Conservation (phyloP, 2,329 filamentous ascomycete species). For the Epichloe typhina region DNA sequence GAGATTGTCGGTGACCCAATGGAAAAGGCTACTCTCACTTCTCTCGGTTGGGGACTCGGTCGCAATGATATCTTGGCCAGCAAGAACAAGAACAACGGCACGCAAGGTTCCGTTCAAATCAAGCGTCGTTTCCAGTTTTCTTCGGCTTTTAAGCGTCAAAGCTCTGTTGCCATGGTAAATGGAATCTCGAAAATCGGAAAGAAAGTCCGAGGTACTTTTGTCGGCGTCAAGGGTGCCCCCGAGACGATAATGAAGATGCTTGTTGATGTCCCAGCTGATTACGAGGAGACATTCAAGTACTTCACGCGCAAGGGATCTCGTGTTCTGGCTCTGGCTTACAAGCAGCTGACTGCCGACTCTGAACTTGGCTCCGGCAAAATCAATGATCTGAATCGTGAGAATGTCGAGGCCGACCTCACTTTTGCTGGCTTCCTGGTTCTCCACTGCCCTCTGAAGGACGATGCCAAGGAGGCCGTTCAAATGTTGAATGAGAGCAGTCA, state of each 20-base stretch:
- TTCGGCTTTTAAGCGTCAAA: slow-evolving; percentile 89
- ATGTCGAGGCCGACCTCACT: slow-evolving; percentile 68
- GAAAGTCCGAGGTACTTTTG: slow-evolving; percentile 76
- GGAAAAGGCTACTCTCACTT: slow-evolving; percentile 88
- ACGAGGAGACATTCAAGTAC: slow-evolving; percentile 97
- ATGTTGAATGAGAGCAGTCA: slow-evolving; percentile 99
- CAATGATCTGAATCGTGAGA: slow-evolving; percentile 88
- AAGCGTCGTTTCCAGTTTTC: slow-evolving; percentile 98
- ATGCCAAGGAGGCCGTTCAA: slow-evolving; percentile 82
- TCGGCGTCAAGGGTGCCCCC: slow-evolving; percentile 94
- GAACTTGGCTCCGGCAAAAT: slow-evolving; percentile 76
- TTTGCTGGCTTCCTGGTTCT: slow-evolving; percentile 95
- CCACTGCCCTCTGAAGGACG: slow-evolving; percentile 91
- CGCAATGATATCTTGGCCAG: slow-evolving; percentile 72
- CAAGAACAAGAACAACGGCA: slow-evolving; percentile 26
- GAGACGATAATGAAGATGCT: slow-evolving; percentile 96
- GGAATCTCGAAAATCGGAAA: slow-evolving; percentile 60
- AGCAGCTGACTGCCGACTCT: slow-evolving; percentile 68
- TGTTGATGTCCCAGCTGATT: slow-evolving; percentile 65
- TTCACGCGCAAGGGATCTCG: slow-evolving; percentile 92
- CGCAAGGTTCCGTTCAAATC: slow-evolving; percentile 69
- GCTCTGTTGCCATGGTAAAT: slow-evolving; percentile 75
- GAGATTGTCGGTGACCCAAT: slow-evolving; percentile 97
- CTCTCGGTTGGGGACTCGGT: slow-evolving; percentile 87
- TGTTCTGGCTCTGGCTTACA: slow-evolving; percentile 87